Base-by-base conservation (phyloP, 305 asterid species). In the Andrographis paniculata region DNA sequence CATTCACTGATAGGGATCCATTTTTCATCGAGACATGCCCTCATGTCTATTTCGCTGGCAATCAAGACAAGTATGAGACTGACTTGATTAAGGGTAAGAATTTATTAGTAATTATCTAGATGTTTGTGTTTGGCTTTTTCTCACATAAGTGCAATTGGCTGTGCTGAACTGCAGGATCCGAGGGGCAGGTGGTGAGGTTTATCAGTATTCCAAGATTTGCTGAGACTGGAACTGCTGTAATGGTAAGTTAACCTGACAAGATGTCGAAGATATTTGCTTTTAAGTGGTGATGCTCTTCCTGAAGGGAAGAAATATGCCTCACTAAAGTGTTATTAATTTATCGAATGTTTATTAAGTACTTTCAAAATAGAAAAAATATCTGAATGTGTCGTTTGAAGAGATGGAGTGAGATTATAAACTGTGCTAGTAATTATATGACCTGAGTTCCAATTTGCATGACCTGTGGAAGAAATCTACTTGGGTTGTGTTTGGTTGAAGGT, bases 1-100 rank as follows among this genome's bases (percentile, higher is more conserved):
- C 99, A 13, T 91, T 76, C 59, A 87, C 94, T 23, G 96, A 91
- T 62, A 73, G 87, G 70, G 99, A 91, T 65, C 96, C 96, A 53
- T 87, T 91, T 61, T 80, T 75, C 63, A 16, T 87, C 19, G 95
- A 91, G 75, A 58, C 53, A 16, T 87, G 95, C 61, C 96, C 99
- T 62, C 95, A 83, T 62, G 94, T 87, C 64, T 87, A 87, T 73
- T 91, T 87, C 60, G 70, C 63, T 52, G 96, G 96, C 44, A 91
- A 91, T 74, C 99, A 83, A 76, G 80, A 80, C 33, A 79, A 79
- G 63, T 80, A 66, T 22, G 93, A 75, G 60, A 52, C 83, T 60
- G 59, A 74, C 64, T 53, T 70, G 63, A 73, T 77, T 40, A 65
- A 75, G 58, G 99, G 99, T 87, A 76, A 56, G 58, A 51, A 44